Conservation (phyloP, 768 basidiomycete species). For the Leucocoprinus sp. region DNA sequence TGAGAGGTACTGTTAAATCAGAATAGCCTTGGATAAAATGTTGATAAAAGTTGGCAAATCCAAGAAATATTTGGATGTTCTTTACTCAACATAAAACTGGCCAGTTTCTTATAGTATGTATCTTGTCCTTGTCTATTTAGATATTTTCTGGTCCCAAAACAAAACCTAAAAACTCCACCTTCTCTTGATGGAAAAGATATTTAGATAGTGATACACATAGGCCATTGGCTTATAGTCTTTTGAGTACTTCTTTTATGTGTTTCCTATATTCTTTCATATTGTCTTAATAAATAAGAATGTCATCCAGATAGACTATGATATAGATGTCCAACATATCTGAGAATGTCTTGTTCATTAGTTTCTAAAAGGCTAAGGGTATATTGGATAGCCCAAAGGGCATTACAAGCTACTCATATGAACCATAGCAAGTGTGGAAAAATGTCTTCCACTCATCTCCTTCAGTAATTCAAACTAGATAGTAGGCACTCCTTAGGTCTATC, state of each 20-base stretch:
- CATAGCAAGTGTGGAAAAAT: conserved; percentile 19
- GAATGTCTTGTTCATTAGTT: conserved; percentile 27
- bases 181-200: conserved; percentile 22
- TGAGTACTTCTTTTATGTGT: conserved; percentile 23
- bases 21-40: conserved; percentile 5
- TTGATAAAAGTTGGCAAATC: too few relatives aligned
- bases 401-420: conserved; percentile 29
- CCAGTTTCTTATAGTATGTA: conserved; percentile 27
- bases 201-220: conserved; percentile 27
- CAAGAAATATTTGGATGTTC: conserved; percentile 15
- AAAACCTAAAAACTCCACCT: conserved; percentile 30
- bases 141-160: conserved; percentile 23
- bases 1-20: neutral
- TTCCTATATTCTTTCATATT: conserved; percentile 17
- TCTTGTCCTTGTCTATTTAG: conserved; percentile 12
- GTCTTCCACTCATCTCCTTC: conserved; percentile 35
- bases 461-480: conserved; percentile 25
- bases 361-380: conserved; percentile 27
- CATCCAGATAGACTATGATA: conserved; percentile 27
- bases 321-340: conserved; percentile 23
- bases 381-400: conserved; percentile 30
- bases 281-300: conserved; percentile 31
- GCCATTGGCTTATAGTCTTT: conserved; percentile 16
- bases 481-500: conserved; percentile 28
- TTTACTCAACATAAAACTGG: conserved; percentile 24